phyloP scores from a whole-genome alignment of 2,329 filamentous ascomycete genomes.

The Sporothrix mexicana region DNA sequence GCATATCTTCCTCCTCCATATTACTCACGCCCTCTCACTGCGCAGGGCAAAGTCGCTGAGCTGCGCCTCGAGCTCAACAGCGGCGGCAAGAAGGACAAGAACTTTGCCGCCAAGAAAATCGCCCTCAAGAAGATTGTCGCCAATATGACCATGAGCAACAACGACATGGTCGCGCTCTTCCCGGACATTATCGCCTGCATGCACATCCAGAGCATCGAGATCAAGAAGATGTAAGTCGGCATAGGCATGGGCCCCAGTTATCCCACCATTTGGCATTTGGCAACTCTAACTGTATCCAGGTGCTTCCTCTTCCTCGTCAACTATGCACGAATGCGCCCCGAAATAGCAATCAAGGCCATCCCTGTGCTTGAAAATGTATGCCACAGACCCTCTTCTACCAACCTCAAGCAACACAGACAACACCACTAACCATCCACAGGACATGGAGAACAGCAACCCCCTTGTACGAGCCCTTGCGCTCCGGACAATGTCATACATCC shows the following conservation, averaged over 20 bases:
- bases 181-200: constrained; percentile 95
- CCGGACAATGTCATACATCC: constrained; percentile 95
- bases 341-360: constrained; percentile 90
- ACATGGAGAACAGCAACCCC: constrained; percentile 92
- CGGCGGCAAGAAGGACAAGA: constrained; percentile 98
- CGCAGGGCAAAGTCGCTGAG: constrained; percentile 98
- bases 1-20: constrained; percentile 57
- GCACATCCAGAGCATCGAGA: constrained; percentile 91
- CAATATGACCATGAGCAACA: constrained; percentile 99
- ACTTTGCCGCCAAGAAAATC: constrained; percentile 92
- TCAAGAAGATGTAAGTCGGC: constrained; percentile 92
- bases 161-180: constrained; percentile 97
- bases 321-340: constrained; percentile 92
- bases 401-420: neutral
- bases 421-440: constrained; percentile 55
- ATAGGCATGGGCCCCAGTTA: too few relatives aligned
- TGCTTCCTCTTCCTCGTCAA: constrained; percentile 98
- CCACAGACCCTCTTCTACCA: constrained; percentile 39
- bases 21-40: constrained; percentile 59
- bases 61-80: constrained; percentile 90
- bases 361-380: constrained; percentile 79
- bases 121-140: constrained; percentile 99
- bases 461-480: constrained; percentile 89
- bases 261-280: too few relatives aligned
- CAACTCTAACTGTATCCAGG: constrained; percentile 57